phyloP scores from a whole-genome alignment of 2,329 filamentous ascomycete genomes.

The Colletotrichum musicola region DNA sequence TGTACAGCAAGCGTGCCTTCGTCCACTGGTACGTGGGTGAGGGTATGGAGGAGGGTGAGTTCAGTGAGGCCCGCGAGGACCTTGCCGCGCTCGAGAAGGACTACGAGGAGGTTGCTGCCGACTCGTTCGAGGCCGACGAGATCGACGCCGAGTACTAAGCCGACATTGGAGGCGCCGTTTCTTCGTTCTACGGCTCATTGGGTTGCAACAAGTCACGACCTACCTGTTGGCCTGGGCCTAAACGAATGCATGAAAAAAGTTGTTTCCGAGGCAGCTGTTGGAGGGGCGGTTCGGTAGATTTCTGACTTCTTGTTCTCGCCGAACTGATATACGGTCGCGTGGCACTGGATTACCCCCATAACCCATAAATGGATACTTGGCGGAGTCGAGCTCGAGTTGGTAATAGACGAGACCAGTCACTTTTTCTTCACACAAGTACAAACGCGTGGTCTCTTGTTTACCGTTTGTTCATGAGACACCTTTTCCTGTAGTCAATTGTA shows the following conservation, averaged over 20 bases:
- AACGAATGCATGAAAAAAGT: slow-evolving; percentile 37
- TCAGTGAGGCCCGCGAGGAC: slow-evolving; percentile 88
- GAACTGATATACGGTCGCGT: slow-evolving; percentile 32
- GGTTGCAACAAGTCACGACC: slow-evolving; percentile 31
- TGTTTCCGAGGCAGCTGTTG: slow-evolving; percentile 37
- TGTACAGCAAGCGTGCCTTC: slow-evolving; percentile 83
- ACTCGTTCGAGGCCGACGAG: slow-evolving; percentile 75
- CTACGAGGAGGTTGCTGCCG: slow-evolving; percentile 86
- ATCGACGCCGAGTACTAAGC: slow-evolving; percentile 83
- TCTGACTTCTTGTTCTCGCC: slow-evolving; percentile 35
- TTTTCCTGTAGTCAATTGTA: slow-evolving; percentile 29
- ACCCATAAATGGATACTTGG: slow-evolving; percentile 39
- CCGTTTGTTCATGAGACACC: slow-evolving; percentile 4
- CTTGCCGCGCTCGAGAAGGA: slow-evolving; percentile 88
- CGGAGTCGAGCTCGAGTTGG: slow-evolving; percentile 37
- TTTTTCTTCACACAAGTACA: slow-evolving; percentile 33
- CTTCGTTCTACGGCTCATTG: slow-evolving; percentile 14
- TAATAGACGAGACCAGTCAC: slow-evolving; percentile 39
- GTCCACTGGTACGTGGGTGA: slow-evolving; percentile 88
- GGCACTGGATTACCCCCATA: slow-evolving; percentile 37
- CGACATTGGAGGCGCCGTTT: slow-evolving; percentile 19
- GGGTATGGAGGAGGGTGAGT: slow-evolving; percentile 94
- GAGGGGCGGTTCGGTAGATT: slow-evolving; percentile 38
- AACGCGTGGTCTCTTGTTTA: slow-evolving; percentile 14
- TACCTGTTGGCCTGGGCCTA: slow-evolving; percentile 21